Base-by-base conservation (phyloP, 306 rosid species). In the Lathyrus aphaca region DNA sequence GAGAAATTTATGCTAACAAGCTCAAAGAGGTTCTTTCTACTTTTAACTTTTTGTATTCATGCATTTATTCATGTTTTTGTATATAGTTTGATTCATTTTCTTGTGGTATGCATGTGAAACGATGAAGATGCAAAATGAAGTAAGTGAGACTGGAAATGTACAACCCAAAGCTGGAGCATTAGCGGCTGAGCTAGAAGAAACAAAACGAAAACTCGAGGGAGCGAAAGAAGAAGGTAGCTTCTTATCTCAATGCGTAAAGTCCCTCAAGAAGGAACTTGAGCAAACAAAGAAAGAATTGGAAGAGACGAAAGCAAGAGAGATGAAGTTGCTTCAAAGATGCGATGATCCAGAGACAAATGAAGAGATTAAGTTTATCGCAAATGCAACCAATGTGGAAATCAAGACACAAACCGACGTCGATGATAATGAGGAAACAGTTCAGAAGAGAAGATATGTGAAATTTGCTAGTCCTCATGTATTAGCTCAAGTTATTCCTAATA, bases 401-500 rank as follows among this genome's bases (percentile, higher is more conserved):
- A 84, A 70, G 25, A 23, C 39, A 57, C 43, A 66, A 38, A 67
- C 3, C 5, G 73, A 80, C 5, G 85, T 81, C 0, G 75, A n/a
- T 10, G 80, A 81, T n/a, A 82, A 81, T 0, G 81, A 19, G 37
- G 69, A 38, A 8, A 25, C 62, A 56, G 14, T 62, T 3, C 77
- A 80, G 5, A 86, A 74, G 66, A 86, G 81, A 38, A 83, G 98
- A 74, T 82, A 74, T 8, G 98, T 92, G 82, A 88, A 86, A 56
- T 92, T 92, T 64, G 92, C 98, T 7, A 88, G 86, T 50, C 96
- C 98, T 72, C 88, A 89, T 67, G 80, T 84, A 6, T 53, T 81
- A 10, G 85, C 86, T 60, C 74, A 71, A 19, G 86, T 83, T 27
- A 87, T 91, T 51, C 61, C 80, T 5, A 72, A 62, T 29, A 80